Percentiles rank a stretch among this genome's conserved stretches.
Evolutionary conservation across 2,329 filamentous ascomycete genomes (phyloP).

Genomic region (Sporothrix brasiliensis): DNA sequence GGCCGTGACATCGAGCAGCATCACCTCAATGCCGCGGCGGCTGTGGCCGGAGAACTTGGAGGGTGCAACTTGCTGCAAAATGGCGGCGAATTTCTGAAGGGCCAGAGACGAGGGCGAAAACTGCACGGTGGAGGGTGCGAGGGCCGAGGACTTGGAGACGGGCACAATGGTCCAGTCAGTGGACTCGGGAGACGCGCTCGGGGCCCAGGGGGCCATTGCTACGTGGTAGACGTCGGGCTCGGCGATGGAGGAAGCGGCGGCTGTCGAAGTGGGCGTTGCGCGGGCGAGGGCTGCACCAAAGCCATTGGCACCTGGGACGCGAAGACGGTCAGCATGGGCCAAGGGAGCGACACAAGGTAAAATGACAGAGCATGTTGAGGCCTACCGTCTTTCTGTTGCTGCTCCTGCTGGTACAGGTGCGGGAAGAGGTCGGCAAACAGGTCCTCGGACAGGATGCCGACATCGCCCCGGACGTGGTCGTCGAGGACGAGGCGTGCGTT

Average conservation of each 20-base stretch:
- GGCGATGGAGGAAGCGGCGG: slow-evolving; percentile 28
- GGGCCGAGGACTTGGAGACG: slow-evolving; percentile 63
- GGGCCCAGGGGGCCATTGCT: slow-evolving; percentile 74
- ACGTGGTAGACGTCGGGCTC: slow-evolving; percentile 60
- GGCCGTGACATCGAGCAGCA: slow-evolving; percentile 78
- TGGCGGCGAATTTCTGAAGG: slow-evolving; percentile 77
- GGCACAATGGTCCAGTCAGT: slow-evolving; percentile 85
- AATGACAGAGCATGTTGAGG: background rate
- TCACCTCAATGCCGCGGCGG: slow-evolving; percentile 79
- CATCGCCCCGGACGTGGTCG: slow-evolving; percentile 79
- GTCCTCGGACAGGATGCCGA: slow-evolving; percentile 84
- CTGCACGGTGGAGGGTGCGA: slow-evolving; percentile 77
- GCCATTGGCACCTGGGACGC: slow-evolving; percentile 20
- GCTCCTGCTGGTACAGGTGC: slow-evolving; percentile 44
- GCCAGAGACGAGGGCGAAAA: slow-evolving; percentile 72
- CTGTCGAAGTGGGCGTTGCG: slow-evolving; percentile 22
- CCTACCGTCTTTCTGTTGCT: slow-evolving; percentile 48
- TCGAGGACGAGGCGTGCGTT: slow-evolving; percentile 82
- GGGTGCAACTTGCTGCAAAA: slow-evolving; percentile 71
- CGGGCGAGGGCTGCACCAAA: slow-evolving; percentile 33
- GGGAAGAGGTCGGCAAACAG: slow-evolving; percentile 82
- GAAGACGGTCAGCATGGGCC: too few relatives aligned
- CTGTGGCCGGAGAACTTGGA: slow-evolving; percentile 73
- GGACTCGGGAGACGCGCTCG: slow-evolving; percentile 60
- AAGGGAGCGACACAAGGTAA: background rate